phyloP scores from a whole-genome alignment of 1,284 basidiomycete species.

The Vanrija sp. region DNA sequence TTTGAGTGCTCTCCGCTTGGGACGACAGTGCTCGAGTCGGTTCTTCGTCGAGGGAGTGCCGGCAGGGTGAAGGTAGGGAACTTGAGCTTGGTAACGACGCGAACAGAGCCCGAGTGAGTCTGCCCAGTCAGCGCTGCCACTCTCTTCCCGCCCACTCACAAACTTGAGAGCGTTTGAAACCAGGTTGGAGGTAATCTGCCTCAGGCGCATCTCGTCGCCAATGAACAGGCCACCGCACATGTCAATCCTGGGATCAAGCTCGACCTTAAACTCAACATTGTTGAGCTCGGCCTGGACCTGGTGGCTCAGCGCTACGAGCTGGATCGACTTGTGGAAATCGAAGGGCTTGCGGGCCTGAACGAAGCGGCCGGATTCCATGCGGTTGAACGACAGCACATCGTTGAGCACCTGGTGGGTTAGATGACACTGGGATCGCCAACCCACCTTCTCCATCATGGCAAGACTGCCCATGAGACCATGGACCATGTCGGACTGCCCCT shows the following conservation, averaged over 20 bases:
- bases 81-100: conserved; percentile 44
- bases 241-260: conserved; percentile 2
- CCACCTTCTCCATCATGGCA: conserved; percentile 61
- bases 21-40: too few relatives aligned
- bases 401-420: conserved; percentile 59
- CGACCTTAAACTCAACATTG: conserved; percentile 51
- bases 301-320: conserved; percentile 71
- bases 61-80: conserved; percentile 20
- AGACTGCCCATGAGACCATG: conserved; percentile 66
- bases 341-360: conserved; percentile 58
- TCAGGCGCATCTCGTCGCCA: conserved; percentile 62
- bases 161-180: conserved; percentile 57
- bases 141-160: neutral
- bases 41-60: too few relatives aligned
- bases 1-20: too few relatives aligned
- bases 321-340: conserved; percentile 75
- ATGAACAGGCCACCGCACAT: conserved; percentile 50
- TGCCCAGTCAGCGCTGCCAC: too few relatives aligned
- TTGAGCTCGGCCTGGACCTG: conserved; percentile 69
- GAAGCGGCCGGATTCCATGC: conserved; percentile 49
- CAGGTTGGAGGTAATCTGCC: conserved; percentile 62
- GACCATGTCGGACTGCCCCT: conserved; percentile 44
- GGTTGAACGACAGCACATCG: conserved; percentile 62
- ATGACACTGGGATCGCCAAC: neutral
- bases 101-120: conserved; percentile 59